Evolutionary conservation across 2,329 filamentous ascomycete species (phyloP), one percentile per base, ranked within the genome.

Genomic region (Talaromyces sp.): DNA sequence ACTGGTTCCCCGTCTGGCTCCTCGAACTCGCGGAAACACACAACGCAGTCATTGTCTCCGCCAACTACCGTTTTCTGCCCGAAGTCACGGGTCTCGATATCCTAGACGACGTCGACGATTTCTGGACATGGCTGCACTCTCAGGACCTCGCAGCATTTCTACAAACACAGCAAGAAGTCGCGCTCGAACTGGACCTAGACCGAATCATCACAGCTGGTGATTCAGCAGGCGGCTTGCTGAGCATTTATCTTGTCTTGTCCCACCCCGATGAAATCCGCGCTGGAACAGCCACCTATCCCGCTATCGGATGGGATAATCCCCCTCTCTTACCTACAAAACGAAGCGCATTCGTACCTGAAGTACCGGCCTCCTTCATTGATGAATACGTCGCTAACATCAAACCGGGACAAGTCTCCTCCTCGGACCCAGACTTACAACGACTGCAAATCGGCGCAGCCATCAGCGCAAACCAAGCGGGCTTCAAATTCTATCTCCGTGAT

Each of bases 61-160:
- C 80, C 0, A 79, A 82, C 69, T 82, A 85, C 71, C 81, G 82
- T 8, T 77, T 85, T 4, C 66, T 81, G 8, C 82, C 83, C 19
- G 82, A 84, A 67, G 73, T 79, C 64, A 79, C 56, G 25, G 80
- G 80, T 10, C 34, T 72, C 5, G 79, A 84, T n/a, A 80, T 84
- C 61, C 70, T 84, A 2, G 70, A 76, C 7, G 83, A 85, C 68
- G 66, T 84, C 1, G 53, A 69, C 5, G 78, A 81, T 68, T 81
- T 83, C 68, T 84, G 79, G 79, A 68, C 66, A 13, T 85, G 82
- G 82, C 67, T 82, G 43, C 67, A 68, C 58, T 66, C 60, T 0
- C 38, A 69, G 0, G 45, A 61, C 0, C 54, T 72, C 0, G n/a
- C 59, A 1, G 45, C 67, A 1, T 45, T 74, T 1, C 67, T 75